A percentile compares a stretch with the other conserved stretches of the same genome.
Evolutionary conservation across 1,284 basidiomycete genomes (phyloP).

Genomic region (Mycosarcoma maydis): DNA sequence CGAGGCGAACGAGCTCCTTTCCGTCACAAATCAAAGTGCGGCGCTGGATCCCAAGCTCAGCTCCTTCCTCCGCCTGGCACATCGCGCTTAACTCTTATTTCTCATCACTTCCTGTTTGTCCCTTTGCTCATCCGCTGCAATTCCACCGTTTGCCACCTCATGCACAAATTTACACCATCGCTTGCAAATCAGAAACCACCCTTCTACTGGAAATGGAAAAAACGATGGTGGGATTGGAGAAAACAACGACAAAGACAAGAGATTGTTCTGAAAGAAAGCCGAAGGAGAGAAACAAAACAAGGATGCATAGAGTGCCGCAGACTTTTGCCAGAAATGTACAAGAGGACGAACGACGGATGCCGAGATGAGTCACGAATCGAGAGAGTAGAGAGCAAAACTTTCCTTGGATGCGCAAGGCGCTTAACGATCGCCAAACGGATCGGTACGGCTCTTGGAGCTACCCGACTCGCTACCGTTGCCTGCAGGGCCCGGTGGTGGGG

Average conservation of each 20-base stretch:
- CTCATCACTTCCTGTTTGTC: too few species aligned
- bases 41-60: conserved; percentile 13
- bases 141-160: too few species aligned
- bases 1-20: conserved; percentile 14
- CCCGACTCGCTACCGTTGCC: conserved; percentile 44
- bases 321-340: background rate
- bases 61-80: conserved; percentile 7
- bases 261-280: conserved; percentile 3
- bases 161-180: too few species aligned
- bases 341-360: background rate
- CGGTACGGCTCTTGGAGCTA: conserved; percentile 34
- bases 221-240: conserved; percentile 2
- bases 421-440: conserved; percentile 45
- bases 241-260: background rate
- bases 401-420: background rate
- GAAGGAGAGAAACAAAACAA: background rate
- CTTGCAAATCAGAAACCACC: too few species aligned
- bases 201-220: too few species aligned
- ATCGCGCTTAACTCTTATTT: background rate
- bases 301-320: background rate
- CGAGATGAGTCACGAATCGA: too few species aligned
- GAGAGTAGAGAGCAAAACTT: too few species aligned
- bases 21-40: conserved; percentile 10
- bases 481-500: conserved; percentile 16
- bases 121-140: too few species aligned